Evolutionary conservation across 1,284 basidiomycete species (phyloP).

Genomic region (Butyriboletus appendiculatus): DNA sequence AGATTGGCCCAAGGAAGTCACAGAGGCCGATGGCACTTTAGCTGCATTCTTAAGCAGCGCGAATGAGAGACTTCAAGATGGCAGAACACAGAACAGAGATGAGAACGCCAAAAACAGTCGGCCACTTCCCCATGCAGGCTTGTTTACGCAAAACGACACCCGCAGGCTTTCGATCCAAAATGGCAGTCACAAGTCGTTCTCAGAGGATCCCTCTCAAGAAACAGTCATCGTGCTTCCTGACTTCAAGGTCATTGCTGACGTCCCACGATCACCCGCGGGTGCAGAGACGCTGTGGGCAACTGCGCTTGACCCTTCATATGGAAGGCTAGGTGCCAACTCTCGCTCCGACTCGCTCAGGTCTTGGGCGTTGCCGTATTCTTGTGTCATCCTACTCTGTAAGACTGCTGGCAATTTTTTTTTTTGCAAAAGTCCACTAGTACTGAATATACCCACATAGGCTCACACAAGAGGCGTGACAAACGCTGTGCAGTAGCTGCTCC

Average conservation of each 20-base stretch:
- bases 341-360: constrained; percentile 56
- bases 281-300: constrained; percentile 70
- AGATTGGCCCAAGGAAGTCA: constrained; percentile 83
- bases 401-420: background rate
- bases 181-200: constrained; percentile 73
- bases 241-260: constrained; percentile 77
- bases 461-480: constrained; percentile 90
- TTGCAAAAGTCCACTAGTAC: background rate
- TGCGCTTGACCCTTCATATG: constrained; percentile 59
- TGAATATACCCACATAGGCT: constrained; percentile 54
- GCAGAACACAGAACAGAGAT: constrained; percentile 24
- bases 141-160: constrained; percentile 57
- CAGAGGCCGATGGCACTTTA: constrained; percentile 64
- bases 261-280: constrained; percentile 61
- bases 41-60: constrained; percentile 58
- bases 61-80: constrained; percentile 24
- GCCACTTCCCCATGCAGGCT: constrained; percentile 43
- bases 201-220: constrained; percentile 58
- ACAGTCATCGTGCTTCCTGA: constrained; percentile 89
- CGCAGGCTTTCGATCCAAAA: constrained; percentile 74
- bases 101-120: constrained; percentile 18
- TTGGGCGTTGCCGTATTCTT: constrained; percentile 75
- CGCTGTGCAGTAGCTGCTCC: constrained; percentile 86
- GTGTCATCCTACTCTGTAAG: constrained; percentile 81
- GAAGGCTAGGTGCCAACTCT: constrained; percentile 42